Evolutionary conservation across 805 yeast species (phyloP).

Genomic region (Myxozyma vanderwaltii): DNA sequence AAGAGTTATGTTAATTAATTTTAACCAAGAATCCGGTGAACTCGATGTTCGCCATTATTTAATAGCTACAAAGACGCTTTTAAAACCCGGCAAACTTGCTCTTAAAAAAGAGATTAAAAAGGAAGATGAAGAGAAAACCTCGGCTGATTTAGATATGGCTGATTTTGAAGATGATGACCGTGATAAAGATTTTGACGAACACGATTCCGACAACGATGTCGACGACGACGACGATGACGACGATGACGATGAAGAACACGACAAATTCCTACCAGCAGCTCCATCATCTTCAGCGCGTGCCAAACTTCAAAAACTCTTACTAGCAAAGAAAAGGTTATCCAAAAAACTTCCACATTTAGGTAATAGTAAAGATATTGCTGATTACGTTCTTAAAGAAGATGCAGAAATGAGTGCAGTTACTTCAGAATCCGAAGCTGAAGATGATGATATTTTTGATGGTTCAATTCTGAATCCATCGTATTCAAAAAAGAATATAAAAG

Average conservation of each 20-base stretch:
- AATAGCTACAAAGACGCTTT: constrained; percentile 70
- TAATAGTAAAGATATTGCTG: constrained; percentile 73
- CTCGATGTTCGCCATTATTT: constrained; percentile 88
- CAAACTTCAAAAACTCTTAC: constrained; percentile 25
- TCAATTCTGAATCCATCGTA: constrained; percentile 35
- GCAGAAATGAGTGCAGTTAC: constrained; percentile 60
- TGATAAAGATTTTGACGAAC: constrained; percentile 13
- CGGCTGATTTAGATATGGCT: constrained; percentile 6
- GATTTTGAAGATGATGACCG: constrained; percentile 23
- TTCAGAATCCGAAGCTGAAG: constrained; percentile 92
- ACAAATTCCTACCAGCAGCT: constrained; percentile 22
- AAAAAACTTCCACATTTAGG: constrained; percentile 71
- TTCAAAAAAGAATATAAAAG: constrained; percentile 17
- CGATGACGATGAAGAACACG: constrained; percentile 33
- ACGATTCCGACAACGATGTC: constrained; percentile 25
- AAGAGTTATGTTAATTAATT: constrained; percentile 82
- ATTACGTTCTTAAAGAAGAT: constrained; percentile 55
- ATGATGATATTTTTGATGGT: constrained; percentile 77
- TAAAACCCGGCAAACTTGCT: background rate
- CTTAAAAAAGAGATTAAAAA: constrained; percentile 7
- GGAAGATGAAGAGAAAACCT: constrained; percentile 21
- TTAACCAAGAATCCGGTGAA: constrained; percentile 65
- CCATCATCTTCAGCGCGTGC: constrained; percentile 19
- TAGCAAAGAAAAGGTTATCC: constrained; percentile 25
- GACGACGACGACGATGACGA: constrained; percentile 22